Evolutionary conservation across 2,329 filamentous ascomycete species (phyloP), one percentile per base, ranked within the genome.

Genomic region (Aureobasidium sp.): DNA sequence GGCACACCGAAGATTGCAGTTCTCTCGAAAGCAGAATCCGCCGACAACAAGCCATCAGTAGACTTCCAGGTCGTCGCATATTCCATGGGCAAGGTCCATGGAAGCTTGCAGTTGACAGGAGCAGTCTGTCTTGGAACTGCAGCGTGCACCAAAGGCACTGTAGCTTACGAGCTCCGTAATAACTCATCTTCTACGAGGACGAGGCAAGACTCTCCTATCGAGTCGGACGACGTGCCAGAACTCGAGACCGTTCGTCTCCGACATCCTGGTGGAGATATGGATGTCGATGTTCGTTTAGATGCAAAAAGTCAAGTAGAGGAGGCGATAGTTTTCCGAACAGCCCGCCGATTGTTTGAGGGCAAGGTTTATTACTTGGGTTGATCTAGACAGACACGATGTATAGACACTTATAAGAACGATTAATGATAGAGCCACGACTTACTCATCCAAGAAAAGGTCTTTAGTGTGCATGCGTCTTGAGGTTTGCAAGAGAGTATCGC

Each of bases 51-150:
- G 8, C 57, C 47, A 29, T n/a, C 57, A 57, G 48, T 52, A 48
- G 65, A 68, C 14, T 56, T 72, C 14, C 62, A 66, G 37, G 68
- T 69, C 8, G 62, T 65, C 11, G 69, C 70, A 7, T 72, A 70
- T 49, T 70, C 68, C 39, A 73, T 73, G 71, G 70, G 70, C 9
- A 71, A 70, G 41, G 67, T 69, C 34, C 71, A 72, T 47, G 70
- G 71, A 29, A 71, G 69, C 48, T 59, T 73, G 51, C 71, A 73
- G 53, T 65, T 72, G n/a, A 72, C 70, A 9, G 71, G 71, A 3
- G 71, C 71, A 9, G 71, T 71, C 11, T 72, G 70, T 55, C 55
- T 72, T 15, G 70, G 64, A 6, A 67, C 70, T 15, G 70, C 70
- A 9, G 68, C 67, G 12, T 72, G 70, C 49, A 68, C 69, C 15